Conservation (phyloP, 2,329 filamentous ascomycete species). For the Didymella exigua region DNA sequence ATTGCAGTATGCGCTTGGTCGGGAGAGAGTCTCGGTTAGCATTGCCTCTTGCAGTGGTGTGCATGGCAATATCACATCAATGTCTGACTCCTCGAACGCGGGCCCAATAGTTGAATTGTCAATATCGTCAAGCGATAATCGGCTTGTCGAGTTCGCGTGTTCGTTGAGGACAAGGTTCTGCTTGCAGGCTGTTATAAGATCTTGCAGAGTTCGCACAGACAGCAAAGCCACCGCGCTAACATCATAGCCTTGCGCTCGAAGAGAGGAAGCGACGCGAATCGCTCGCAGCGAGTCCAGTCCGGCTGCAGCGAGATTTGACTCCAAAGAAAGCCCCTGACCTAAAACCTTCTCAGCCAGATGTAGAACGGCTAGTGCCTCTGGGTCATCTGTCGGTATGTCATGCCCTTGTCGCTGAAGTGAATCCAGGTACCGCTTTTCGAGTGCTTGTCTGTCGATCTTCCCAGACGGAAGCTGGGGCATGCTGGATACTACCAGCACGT, state of each 20-base stretch:
- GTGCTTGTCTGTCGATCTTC: conserved; percentile 74
- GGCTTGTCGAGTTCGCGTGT: background rate
- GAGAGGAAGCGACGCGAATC: conserved; percentile 66
- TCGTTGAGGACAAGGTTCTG: background rate
- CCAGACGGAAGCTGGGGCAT: conserved; percentile 82
- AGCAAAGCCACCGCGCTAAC: conserved; percentile 68
- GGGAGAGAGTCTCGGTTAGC: conserved; percentile 72
- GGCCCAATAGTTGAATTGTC: background rate
- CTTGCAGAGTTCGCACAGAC: conserved; percentile 56
- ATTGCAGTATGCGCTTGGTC: conserved; percentile 74
- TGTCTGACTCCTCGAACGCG: background rate
- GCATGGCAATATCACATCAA: conserved; percentile 60
- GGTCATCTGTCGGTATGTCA: conserved; percentile 21
- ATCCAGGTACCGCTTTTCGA: conserved; percentile 63
- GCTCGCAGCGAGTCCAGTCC: conserved; percentile 71
- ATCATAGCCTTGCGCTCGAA: conserved; percentile 63
- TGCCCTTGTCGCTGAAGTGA: conserved; percentile 19
- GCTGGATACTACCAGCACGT: conserved; percentile 66
- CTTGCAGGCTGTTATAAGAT: conserved; percentile 30
- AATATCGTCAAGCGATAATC: background rate
- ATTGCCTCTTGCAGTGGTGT: conserved; percentile 79
- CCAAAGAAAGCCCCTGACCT: conserved; percentile 42
- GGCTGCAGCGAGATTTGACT: conserved; percentile 56
- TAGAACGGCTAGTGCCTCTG: conserved; percentile 42
- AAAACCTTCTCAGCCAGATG: conserved; percentile 52